Evolutionary conservation across 2,329 filamentous ascomycete genomes (phyloP).

Genomic region (Alternaria incomplexa): DNA sequence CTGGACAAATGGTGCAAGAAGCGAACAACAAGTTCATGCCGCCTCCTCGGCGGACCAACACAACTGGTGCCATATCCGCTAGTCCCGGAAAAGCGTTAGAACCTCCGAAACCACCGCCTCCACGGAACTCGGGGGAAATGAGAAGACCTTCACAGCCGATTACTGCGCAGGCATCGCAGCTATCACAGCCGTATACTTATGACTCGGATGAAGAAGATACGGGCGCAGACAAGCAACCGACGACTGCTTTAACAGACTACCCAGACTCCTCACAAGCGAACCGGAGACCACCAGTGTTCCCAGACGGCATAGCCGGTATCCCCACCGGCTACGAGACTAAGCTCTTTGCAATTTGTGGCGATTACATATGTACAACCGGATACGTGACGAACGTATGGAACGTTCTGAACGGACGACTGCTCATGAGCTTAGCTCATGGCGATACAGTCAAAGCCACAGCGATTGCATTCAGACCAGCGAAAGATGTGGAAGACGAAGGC

Average conservation of each 20-base stretch:
- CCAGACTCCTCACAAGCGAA: conserved; percentile 87
- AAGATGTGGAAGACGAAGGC: conserved; percentile 80
- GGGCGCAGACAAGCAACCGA: conserved; percentile 53
- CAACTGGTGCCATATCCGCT: conserved; percentile 16
- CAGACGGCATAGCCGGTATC: conserved; percentile 76
- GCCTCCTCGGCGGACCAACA: conserved; percentile 45
- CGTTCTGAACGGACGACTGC: conserved; percentile 76
- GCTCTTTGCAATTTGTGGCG: conserved; percentile 85
- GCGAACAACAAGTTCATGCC: conserved; percentile 38
- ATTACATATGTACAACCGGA: conserved; percentile 84
- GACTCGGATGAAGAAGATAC: conserved; percentile 60
- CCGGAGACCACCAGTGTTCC: conserved; percentile 77
- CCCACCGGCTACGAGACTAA: conserved; percentile 85
- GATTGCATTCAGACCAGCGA: conserved; percentile 83
- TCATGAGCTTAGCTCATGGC: conserved; percentile 81
- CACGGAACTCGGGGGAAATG: conserved; percentile 44
- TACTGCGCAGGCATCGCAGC: conserved; percentile 18
- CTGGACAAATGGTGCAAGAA: conserved; percentile 30
- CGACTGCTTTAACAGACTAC: conserved; percentile 67
- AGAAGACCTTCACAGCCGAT: conserved; percentile 31
- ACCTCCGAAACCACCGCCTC: conserved; percentile 43
- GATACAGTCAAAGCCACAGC: conserved; percentile 84
- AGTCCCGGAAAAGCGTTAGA: conserved; percentile 31
- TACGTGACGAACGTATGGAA: conserved; percentile 90
- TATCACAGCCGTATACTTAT: conserved; percentile 42